phyloP scores from a whole-genome alignment of 2,329 filamentous ascomycete genomes.

The Didymella keratinophila region DNA sequence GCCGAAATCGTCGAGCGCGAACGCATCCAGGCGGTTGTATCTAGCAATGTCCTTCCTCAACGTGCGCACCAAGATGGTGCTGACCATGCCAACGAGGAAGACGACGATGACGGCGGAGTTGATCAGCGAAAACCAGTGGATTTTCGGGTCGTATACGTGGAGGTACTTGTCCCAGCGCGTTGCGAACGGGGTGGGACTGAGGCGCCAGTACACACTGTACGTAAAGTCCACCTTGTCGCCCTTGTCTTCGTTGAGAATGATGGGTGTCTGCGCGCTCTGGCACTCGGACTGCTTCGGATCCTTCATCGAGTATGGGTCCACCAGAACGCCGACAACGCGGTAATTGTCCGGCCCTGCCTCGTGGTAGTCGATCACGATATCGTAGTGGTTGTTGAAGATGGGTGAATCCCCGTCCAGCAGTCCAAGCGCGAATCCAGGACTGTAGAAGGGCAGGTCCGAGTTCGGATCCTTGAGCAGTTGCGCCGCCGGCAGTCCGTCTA shows the following conservation, averaged over 20 bases:
- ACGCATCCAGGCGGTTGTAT: conserved; percentile 93
- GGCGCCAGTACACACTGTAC: conserved; percentile 90
- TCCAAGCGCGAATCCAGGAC: conserved; percentile 87
- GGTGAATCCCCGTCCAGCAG: conserved; percentile 62
- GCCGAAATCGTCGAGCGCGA: conserved; percentile 87
- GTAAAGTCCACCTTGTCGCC: conserved; percentile 80
- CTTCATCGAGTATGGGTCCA: conserved; percentile 78
- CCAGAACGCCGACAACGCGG: conserved; percentile 89
- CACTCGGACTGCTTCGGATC: conserved; percentile 71
- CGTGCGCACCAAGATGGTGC: conserved; percentile 87
- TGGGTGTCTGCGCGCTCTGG: conserved; percentile 62
- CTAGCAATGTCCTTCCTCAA: conserved; percentile 94
- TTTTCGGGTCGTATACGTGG: conserved; percentile 95
- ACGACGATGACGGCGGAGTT: conserved; percentile 95
- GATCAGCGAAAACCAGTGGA: conserved; percentile 98
- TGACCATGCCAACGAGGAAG: conserved; percentile 88
- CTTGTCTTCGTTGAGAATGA: conserved; percentile 71
- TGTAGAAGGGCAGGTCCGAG: conserved; percentile 83
- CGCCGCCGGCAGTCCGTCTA: conserved; percentile 91
- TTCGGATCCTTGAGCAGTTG: conserved; percentile 80
- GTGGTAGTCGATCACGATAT: conserved; percentile 93
- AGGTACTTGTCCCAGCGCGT: conserved; percentile 99
- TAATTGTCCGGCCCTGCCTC: conserved; percentile 75
- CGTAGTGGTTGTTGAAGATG: conserved; percentile 91
- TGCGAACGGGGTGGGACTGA: conserved; percentile 87